phyloP scores from a whole-genome alignment of 169 alveolate genomes.

The Cytauxzoon felis region DNA sequence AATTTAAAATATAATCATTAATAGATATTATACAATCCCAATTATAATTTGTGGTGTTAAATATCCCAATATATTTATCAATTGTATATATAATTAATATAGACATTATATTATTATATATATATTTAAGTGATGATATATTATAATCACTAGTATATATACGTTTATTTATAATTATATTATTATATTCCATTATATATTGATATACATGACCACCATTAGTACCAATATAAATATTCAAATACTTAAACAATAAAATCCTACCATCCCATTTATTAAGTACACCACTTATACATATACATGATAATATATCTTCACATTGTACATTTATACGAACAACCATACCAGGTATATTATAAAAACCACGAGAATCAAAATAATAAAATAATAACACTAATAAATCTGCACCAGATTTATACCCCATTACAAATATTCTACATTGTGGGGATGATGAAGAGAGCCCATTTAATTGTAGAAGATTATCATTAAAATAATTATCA shows the following conservation, averaged over 20 bases:
- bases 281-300: neutral
- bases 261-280: conserved; percentile 10
- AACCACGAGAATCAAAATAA: conserved; percentile 12
- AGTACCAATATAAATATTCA: conserved; percentile 27
- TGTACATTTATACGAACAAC: neutral
- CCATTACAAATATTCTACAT: conserved; percentile 12
- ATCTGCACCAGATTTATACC: neutral
- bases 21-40: neutral
- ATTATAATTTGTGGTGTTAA: neutral
- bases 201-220: conserved; percentile 4
- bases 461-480: no score
- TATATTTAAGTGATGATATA: conserved; percentile 1
- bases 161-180: neutral
- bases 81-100: conserved; percentile 2
- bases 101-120: neutral
- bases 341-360: conserved; percentile 5
- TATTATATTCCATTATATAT: neutral
- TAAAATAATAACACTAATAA: conserved; percentile 17
- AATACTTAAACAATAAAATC: conserved; percentile 7
- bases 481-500: no score
- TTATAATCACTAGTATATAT: conserved; percentile 3
- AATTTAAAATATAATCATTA: conserved; percentile 2
- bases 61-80: conserved; percentile 9
- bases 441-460: no score
- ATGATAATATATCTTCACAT: neutral